Base-by-base conservation (phyloP, 495 filamentous ascomycete species). In the Hypoxylon intermedium region DNA sequence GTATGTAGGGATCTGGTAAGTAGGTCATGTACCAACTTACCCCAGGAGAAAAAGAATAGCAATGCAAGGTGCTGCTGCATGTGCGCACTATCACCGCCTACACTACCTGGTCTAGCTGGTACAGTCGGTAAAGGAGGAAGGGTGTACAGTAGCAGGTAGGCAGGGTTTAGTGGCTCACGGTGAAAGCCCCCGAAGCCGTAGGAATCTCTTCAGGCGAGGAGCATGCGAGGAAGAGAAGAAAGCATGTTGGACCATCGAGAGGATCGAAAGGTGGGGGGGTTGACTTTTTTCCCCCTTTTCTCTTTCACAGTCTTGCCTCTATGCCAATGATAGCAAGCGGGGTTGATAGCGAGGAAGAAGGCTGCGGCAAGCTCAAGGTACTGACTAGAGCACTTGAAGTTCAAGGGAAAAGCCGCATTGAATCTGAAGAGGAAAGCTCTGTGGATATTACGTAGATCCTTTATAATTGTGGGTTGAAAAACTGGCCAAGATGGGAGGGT, bases 231-330 rank as follows among this genome's bases (percentile, higher is more conserved):
- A 34, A 5, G 48, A 49, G 20, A 37, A 48, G 38, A 31, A 64
- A 64, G 33, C 36, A 58, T 48, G 55, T 51, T 65, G 42, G 51
- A 47, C 55, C 55, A 56, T 53, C 41, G 41, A 65, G 50, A 65
- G 61, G 56, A 65, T 65, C 55, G 34, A 60, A 51, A 53, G 53
- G n/a, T n/a, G 50, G 62, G 55, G 55, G 62, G 61, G 61, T 38
- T 38, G 38, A 34, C 36, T 31, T 26, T 51, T 50, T 56, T 42
- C 51, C 46, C 34, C 52, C 50, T 56, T 49, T 46, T 52, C 31
- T 58, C 49, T 11, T 23, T 40, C 24, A 26, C 24, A 58, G 55
- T 65, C 55, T 65, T 43, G 44, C 50, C 52, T 44, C 24, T 46
- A 42, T 41, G 34, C 55, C 55, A 65, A 65, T 60, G 55, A 43